These are phyloP conservation scores for Bassia scoparia DNA, from an alignment of 148 eudicot genomes.

Conservation along the genomic window DNA sequence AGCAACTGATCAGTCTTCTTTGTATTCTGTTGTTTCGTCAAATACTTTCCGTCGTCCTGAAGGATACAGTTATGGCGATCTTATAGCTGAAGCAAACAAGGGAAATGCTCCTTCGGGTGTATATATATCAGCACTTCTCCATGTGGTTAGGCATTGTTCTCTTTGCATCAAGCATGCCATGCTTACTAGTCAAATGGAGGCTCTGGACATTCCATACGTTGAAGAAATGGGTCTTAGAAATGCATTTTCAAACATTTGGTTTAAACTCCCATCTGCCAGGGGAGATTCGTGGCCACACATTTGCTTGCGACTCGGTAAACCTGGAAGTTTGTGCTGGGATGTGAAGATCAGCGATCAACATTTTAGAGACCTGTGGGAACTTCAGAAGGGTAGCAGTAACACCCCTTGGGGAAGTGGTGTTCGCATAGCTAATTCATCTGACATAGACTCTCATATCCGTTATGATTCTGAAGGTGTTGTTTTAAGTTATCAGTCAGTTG, in stretches of 20 bases:
- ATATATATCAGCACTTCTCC: slow-evolving; percentile 74
- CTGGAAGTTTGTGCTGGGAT: slow-evolving; percentile 98
- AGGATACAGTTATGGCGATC: slow-evolving; percentile 64
- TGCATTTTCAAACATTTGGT: slow-evolving; percentile 82
- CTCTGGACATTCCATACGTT: slow-evolving; percentile 74
- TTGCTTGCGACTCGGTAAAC: slow-evolving; percentile 82
- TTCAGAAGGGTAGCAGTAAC: slow-evolving; percentile 68
- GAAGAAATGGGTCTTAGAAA: slow-evolving; percentile 76
- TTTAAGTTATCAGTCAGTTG: slow-evolving; percentile 79
- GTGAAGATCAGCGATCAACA: slow-evolving; percentile 90
- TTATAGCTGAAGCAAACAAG: slow-evolving; percentile 87
- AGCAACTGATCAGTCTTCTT: slow-evolving; percentile 33
- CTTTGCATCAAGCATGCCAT: slow-evolving; percentile 94
- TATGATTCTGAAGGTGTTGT: slow-evolving; percentile 92
- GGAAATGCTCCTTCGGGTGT: slow-evolving; percentile 78
- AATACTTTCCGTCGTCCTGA: slow-evolving; percentile 35
- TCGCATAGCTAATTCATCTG: slow-evolving; percentile 89
- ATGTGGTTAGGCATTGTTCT: slow-evolving; percentile 93
- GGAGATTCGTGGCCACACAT: slow-evolving; percentile 76
- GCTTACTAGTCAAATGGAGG: slow-evolving; percentile 92
- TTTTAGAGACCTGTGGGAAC: slow-evolving; percentile 92
- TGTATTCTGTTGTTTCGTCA: slow-evolving; percentile 32
- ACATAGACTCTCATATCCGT: slow-evolving; percentile 85
- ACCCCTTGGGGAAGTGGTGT: slow-evolving; percentile 93
- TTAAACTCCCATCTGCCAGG: slow-evolving; percentile 71